Conservation (phyloP, 495 filamentous ascomycete species). For the Cercophora newfieldiana region DNA sequence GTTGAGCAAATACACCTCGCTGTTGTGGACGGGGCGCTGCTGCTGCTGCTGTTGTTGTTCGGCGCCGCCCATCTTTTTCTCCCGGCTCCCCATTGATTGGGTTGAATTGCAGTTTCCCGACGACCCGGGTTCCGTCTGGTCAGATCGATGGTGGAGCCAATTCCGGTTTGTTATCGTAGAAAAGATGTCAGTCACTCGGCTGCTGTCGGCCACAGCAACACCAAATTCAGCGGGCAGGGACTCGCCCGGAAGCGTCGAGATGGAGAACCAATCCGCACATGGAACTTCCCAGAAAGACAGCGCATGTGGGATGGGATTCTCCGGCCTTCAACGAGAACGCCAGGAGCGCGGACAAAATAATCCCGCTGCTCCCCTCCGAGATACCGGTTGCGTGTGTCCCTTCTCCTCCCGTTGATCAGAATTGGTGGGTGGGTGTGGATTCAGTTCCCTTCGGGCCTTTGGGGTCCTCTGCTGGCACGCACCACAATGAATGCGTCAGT, state of each 20-base stretch:
- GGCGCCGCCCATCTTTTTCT: conserved; percentile 38
- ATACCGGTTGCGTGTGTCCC: neutral
- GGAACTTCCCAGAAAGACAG: neutral
- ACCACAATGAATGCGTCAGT: neutral
- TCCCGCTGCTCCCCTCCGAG: neutral
- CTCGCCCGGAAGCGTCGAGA: conserved; percentile 2
- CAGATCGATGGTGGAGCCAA: conserved; percentile 7
- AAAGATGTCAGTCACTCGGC: conserved; percentile 16
- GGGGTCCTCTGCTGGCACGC: neutral
- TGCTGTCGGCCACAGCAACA: neutral
- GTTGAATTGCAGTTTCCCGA: conserved; percentile 1
- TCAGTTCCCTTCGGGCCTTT: neutral
- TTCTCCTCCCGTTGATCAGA: neutral
- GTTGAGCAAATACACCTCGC: conserved; percentile 55
- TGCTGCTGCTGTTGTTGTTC: neutral
- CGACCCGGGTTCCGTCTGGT: neutral
- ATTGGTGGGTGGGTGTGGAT: neutral
- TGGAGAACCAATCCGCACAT: neutral
- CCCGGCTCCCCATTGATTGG: conserved; percentile 8
- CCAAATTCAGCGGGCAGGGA: neutral
- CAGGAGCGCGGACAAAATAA: neutral
- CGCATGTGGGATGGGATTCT: neutral
- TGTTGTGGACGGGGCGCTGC: conserved; percentile 52
- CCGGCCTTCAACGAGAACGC: neutral
- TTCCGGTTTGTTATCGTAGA: conserved; percentile 1